phyloP scores from a whole-genome alignment of 2,329 filamentous ascomycete genomes.

The Trematosphaeria pertusa region DNA sequence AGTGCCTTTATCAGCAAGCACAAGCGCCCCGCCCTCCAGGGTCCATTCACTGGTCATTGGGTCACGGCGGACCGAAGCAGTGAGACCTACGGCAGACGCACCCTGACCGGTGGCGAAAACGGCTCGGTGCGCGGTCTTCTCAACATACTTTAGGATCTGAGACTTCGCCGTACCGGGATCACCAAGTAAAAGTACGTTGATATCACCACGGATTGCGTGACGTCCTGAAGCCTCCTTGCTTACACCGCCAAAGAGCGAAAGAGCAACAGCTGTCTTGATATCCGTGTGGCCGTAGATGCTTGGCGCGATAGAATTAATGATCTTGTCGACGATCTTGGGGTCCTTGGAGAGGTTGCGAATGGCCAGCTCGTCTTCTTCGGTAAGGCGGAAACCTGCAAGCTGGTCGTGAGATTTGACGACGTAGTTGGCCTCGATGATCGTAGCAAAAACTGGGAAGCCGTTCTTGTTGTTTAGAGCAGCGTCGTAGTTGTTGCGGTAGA shows the following conservation, averaged over 20 bases:
- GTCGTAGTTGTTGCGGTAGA: slow-evolving; percentile 98
- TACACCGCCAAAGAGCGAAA: slow-evolving; percentile 94
- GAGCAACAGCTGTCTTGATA: slow-evolving; percentile 94
- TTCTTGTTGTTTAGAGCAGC: slow-evolving; percentile 98
- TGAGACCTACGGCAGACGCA: slow-evolving; percentile 95
- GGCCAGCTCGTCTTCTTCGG: slow-evolving; percentile 90
- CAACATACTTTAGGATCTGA: slow-evolving; percentile 95
- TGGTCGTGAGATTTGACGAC: slow-evolving; percentile 97
- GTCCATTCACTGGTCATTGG: slow-evolving; percentile 98
- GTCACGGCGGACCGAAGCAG: slow-evolving; percentile 93
- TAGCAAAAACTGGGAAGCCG: slow-evolving; percentile 97
- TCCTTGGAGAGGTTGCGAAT: slow-evolving; percentile 90
- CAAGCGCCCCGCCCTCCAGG: slow-evolving; percentile 91
- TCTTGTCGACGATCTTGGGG: slow-evolving; percentile 89
- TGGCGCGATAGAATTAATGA: slow-evolving; percentile 90
- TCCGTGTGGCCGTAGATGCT: slow-evolving; percentile 97
- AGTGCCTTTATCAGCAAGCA: slow-evolving; percentile 91
- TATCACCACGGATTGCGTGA: slow-evolving; percentile 93
- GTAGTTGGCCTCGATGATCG: slow-evolving; percentile 96
- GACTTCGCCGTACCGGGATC: slow-evolving; percentile 98
- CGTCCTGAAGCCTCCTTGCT: slow-evolving; percentile 88
- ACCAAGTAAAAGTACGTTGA: slow-evolving; percentile 94
- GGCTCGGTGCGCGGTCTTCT: slow-evolving; percentile 94
- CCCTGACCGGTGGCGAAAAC: slow-evolving; percentile 98
- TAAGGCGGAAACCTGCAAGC: slow-evolving; percentile 93